Base-by-base conservation (phyloP, 2,329 filamentous ascomycete species). In the Sordariomycetes sp. region DNA sequence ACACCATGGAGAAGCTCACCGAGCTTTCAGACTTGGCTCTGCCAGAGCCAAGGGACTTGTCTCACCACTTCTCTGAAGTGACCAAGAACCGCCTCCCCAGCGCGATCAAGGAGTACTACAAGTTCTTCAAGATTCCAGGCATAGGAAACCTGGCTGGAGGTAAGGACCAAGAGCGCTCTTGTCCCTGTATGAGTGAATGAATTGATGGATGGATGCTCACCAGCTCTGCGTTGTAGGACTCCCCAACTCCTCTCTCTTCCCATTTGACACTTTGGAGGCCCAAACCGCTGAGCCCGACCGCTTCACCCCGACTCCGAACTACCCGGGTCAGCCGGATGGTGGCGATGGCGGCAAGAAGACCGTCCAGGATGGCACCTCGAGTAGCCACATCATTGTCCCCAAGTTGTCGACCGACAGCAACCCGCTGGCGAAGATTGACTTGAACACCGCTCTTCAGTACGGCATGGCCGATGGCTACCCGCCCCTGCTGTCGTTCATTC, bases 241-340 rank as follows among this genome's bases (percentile, higher is more conserved):
- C 24, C 92, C 92, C 18, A 87, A 94, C 70, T 78, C 86, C 46
- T 80, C 81, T 59, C 90, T 90, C 73, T 97, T 97, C 67, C 92
- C 92, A 10, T 96, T 88, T 71, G 91, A 97, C 66, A 94, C 90
- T 0, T 83, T 97, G 62, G 90, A 96, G 72, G 89, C 91, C 48
- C 85, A 87, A 63, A 83, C 87, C 61, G 89, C 90, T 35, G 81
- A 82, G 61, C 86, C 90, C 8, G 77, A 87, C 62, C 82, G 91
- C 70, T 94, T 88, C 79, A 78, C 81, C 37, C 87, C 87, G 1
- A 85, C 86, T 12, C 81, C 84, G 43, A 88, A 87, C 68, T 74
- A 78, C 53, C 82, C 83, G 11, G 68, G 67, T 57, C 34, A 54
- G 54, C 58, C 60, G 24, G 61, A 60, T 34, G 67, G 68, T 34